These are phyloP conservation scores for Athelia sp. DNA, from an alignment of 1,284 basidiomycete genomes.

Conservation along the genomic window DNA sequence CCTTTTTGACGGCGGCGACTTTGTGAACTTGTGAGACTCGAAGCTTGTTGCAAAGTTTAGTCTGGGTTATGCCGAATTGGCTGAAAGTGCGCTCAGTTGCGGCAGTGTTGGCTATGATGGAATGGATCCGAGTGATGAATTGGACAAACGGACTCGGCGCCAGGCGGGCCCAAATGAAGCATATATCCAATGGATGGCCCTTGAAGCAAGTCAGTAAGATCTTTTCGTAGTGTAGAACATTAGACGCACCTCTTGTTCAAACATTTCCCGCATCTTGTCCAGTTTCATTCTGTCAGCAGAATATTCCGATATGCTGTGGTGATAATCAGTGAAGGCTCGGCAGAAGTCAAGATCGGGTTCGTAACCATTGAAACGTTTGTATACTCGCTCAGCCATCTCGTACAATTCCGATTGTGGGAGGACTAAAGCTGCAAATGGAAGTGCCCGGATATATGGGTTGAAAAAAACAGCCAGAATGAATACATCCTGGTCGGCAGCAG, in stretches of 20 bases:
- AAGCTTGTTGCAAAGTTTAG: conserved; percentile 11
- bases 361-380: background rate
- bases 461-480: conserved; percentile 23
- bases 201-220: background rate
- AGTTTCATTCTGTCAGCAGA: background rate
- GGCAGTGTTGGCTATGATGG: conserved; percentile 17
- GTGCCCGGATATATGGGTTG: conserved; percentile 18
- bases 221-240: background rate
- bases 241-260: background rate
- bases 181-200: conserved; percentile 4
- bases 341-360: background rate
- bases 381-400: background rate
- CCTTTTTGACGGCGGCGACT: conserved; percentile 4
- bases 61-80: conserved; percentile 12
- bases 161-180: conserved; percentile 7
- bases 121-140: conserved; percentile 12
- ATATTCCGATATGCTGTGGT: background rate
- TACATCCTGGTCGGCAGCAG: conserved; percentile 19
- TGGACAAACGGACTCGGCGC: conserved; percentile 7
- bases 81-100: conserved; percentile 15
- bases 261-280: background rate
- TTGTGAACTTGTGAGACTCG: conserved; percentile 10
- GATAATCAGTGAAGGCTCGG: background rate
- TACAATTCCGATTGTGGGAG: background rate
- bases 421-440: conserved; percentile 6